Percentiles rank a stretch among this genome's conserved stretches.
Evolutionary conservation across 768 basidiomycete genomes (phyloP).

Genomic region (Boletus sp.): DNA sequence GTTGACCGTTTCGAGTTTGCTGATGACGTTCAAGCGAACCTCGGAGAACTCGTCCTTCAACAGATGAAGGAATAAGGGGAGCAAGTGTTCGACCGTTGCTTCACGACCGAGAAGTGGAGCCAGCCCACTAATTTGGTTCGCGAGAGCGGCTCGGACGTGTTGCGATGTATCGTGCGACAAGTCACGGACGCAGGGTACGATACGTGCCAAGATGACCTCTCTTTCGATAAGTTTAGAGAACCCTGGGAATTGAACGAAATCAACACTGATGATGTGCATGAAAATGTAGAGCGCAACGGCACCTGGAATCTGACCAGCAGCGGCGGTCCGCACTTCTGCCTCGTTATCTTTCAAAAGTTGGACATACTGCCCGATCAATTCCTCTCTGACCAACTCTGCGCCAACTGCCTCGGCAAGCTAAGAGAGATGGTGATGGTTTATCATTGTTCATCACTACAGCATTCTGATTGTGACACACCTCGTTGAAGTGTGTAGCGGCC

Average conservation of each 20-base stretch:
- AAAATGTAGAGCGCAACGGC: constrained; percentile 15
- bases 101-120: constrained; percentile 93
- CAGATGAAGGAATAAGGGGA: constrained; percentile 93
- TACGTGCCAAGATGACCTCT: constrained; percentile 88
- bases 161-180: constrained; percentile 92
- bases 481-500: constrained; percentile 96
- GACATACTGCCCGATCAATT: constrained; percentile 90
- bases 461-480: constrained; percentile 45
- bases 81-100: constrained; percentile 91
- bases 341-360: constrained; percentile 96
- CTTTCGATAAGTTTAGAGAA: constrained; percentile 92
- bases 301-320: constrained; percentile 97
- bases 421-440: neutral
- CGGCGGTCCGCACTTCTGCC: constrained; percentile 96
- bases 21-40: constrained; percentile 95
- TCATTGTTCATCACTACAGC: neutral
- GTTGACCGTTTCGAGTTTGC: constrained; percentile 96
- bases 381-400: constrained; percentile 85
- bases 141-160: constrained; percentile 95
- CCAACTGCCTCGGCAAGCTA: constrained; percentile 92
- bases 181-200: constrained; percentile 94
- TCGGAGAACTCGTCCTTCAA: constrained; percentile 99
- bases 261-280: neutral
- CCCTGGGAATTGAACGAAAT: constrained; percentile 46
- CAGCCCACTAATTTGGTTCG: constrained; percentile 92